Evolutionary conservation across 305 asterid species (phyloP), one percentile per base, ranked within the genome.

Genomic region (Fraxinus paxiana): DNA sequence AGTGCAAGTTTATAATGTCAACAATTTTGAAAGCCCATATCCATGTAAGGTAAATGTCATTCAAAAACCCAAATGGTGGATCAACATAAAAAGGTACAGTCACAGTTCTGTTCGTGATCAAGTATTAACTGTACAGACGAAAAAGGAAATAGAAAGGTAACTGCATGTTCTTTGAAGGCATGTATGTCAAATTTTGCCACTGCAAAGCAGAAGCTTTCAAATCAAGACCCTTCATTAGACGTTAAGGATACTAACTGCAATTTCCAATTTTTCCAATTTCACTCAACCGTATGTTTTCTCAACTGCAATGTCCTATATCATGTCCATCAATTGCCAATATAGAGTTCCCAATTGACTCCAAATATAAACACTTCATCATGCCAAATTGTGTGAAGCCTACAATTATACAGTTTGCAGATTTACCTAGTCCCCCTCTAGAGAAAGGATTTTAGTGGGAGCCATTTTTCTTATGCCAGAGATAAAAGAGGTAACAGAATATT

Each of bases 81-180:
- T 6, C 30, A 6, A 34, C 15, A 65, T 5, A 28, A 65, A 38
- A 35, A 35, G 5, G n/a, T 12, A 18, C 48, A 30, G 12, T 28
- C 46, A 38, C 3, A 59, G 31, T 79, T 79, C 24, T 43, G 71
- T 70, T 79, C 5, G n/a, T 37, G 75, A 46, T 38, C n/a, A 77
- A 77, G 24, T 20, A 61, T 12, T 12, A 63, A 12, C n/a, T 5
- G n/a, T 6, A 72, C 4, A 31, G 51, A 67, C 8, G 22, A 37
- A 37, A 8, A 7, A 48, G 9, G 70, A 51, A 33, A 72, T 4
- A 69, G 22, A 15, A 28, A 65, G 24, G 51, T 63, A 34, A 10
- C 28, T 6, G 51, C 65, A n/a, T 24, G 41, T 67, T 67, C 56
- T 24, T 41, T 35, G 15, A 46, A 72, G 73, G 22, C 71, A 18